Conservation (phyloP, 2,329 filamentous ascomycete species). For the Macrophomina tecta region DNA sequence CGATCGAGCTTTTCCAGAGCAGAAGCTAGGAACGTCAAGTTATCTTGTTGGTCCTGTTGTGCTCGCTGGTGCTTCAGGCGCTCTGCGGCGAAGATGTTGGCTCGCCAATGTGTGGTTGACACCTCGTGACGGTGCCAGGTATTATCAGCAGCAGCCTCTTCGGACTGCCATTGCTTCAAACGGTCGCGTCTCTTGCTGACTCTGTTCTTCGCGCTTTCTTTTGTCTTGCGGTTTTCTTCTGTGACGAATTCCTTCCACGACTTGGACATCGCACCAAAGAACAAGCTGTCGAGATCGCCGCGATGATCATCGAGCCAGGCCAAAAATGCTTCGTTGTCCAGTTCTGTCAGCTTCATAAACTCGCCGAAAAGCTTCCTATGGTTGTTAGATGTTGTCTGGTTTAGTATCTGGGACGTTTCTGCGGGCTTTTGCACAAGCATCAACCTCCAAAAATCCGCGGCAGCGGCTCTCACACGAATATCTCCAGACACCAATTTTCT, state of each 20-base stretch:
- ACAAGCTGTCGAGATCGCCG: constrained; percentile 77
- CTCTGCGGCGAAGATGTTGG: constrained; percentile 92
- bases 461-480: constrained; percentile 71
- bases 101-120: constrained; percentile 88
- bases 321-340: constrained; percentile 88
- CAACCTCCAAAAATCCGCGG: constrained; percentile 87
- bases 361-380: constrained; percentile 74
- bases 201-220: constrained; percentile 74
- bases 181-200: constrained; percentile 80
- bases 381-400: constrained; percentile 71
- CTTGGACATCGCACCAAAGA: constrained; percentile 80
- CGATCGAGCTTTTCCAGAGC: constrained; percentile 79
- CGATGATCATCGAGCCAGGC: constrained; percentile 86
- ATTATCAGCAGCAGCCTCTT: constrained; percentile 72
- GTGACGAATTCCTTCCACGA: constrained; percentile 88
- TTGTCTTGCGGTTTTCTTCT: constrained; percentile 79
- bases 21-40: constrained; percentile 76
- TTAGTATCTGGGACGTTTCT: constrained; percentile 76
- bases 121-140: constrained; percentile 82
- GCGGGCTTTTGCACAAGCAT: constrained; percentile 91
- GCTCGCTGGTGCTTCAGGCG: constrained; percentile 88
- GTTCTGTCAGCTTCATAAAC: constrained; percentile 82
- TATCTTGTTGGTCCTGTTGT: constrained; percentile 92
- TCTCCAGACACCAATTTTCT: constrained; percentile 79
- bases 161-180: constrained; percentile 77